phyloP scores from a whole-genome alignment of 805 yeast genomes.

The Cyberlindnera americana region DNA sequence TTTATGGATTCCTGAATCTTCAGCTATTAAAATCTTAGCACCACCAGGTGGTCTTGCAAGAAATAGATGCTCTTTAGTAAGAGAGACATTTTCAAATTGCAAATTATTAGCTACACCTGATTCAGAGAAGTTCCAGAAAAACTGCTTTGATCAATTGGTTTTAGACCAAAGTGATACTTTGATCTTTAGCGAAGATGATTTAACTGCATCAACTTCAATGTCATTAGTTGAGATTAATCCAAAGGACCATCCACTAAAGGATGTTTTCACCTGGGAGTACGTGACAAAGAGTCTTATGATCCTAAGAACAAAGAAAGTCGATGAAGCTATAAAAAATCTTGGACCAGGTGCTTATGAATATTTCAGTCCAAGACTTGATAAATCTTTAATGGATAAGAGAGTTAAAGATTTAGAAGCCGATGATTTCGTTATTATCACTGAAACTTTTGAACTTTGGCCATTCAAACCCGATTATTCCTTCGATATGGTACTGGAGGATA shows the following conservation, averaged over 20 bases:
- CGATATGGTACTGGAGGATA: slow-evolving; percentile 32
- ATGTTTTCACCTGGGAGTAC: slow-evolving; percentile 60
- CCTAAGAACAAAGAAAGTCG: slow-evolving; percentile 40
- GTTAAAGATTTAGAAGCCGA: slow-evolving; percentile 48
- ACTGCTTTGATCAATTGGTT: slow-evolving; percentile 19
- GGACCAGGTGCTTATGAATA: slow-evolving; percentile 82
- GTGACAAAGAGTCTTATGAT: slow-evolving; percentile 60
- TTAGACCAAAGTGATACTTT: slow-evolving; percentile 19
- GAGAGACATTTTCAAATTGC: slow-evolving; percentile 61
- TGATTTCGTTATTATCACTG: slow-evolving; percentile 51
- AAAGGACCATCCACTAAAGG: slow-evolving; percentile 36
- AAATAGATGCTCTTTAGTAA: slow-evolving; percentile 58
- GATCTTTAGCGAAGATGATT: slow-evolving; percentile 27
- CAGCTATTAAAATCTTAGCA: slow-evolving; percentile 62
- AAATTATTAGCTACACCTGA: slow-evolving; percentile 49
- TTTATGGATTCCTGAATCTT: slow-evolving; percentile 57
- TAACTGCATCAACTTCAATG: slow-evolving; percentile 27
- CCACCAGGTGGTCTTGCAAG: slow-evolving; percentile 49
- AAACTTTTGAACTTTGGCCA: slow-evolving; percentile 71
- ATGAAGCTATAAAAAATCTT: slow-evolving; percentile 46
- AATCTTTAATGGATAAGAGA: slow-evolving; percentile 38
- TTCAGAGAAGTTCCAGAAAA: slow-evolving; percentile 14
- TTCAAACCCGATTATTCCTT: slow-evolving; percentile 61
- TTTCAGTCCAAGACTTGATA: slow-evolving; percentile 33
- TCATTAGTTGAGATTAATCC: slow-evolving; percentile 56